Evolutionary conservation across 306 rosid genomes (phyloP).

Genomic region (Fragaria ananassa): DNA sequence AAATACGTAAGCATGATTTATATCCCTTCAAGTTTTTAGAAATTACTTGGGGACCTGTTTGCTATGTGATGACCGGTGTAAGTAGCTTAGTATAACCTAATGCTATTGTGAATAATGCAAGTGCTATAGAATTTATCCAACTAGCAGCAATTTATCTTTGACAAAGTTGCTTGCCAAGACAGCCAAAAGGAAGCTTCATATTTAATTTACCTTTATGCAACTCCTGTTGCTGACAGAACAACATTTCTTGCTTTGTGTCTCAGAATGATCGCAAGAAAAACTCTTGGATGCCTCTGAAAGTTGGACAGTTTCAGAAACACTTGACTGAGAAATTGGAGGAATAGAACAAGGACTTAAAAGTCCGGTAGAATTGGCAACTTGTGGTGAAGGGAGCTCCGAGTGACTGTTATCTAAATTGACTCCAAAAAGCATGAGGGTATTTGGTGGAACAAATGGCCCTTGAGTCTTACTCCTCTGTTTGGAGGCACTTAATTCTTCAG

Average conservation of each 20-base stretch:
- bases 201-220: conserved; percentile 54
- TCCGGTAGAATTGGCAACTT: conserved; percentile 39
- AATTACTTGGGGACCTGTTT: background rate
- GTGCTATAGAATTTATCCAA: conserved; percentile 3
- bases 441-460: conserved; percentile 32
- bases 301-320: conserved; percentile 31
- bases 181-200: background rate
- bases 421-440: conserved; percentile 48
- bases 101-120: background rate
- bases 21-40: background rate
- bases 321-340: conserved; percentile 48
- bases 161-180: conserved; percentile 3
- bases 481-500: conserved; percentile 30
- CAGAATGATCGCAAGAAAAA: conserved; percentile 23
- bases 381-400: conserved; percentile 76
- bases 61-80: background rate
- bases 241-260: conserved; percentile 45
- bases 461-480: conserved; percentile 38
- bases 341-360: conserved; percentile 28
- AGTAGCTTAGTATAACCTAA: background rate
- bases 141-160: background rate
- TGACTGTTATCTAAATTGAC: conserved; percentile 33
- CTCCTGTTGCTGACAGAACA: conserved; percentile 39
- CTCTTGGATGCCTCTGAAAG: conserved; percentile 32
- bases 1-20: background rate